Evolutionary conservation across 148 eudicot species (phyloP), one percentile per base, ranked within the genome.

Genomic region (Cornus controversa): DNA sequence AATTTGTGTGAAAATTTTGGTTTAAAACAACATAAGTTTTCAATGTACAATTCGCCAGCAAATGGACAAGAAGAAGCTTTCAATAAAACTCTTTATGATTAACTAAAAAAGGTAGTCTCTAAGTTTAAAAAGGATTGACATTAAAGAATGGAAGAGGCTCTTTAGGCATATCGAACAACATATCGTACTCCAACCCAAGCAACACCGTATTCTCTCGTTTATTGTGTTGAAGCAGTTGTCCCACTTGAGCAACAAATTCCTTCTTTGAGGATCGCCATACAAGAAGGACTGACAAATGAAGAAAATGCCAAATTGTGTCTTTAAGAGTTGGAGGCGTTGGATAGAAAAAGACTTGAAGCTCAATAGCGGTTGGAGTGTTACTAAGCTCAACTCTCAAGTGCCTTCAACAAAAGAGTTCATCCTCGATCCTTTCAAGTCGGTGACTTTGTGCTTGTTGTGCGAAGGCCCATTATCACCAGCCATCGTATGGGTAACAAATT

Each of bases 121-220:
- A 75, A n/a, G 25, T 34, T 27, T 15, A 75, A 28, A 40, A 63
- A 40, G 23, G 69, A 64, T 1, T 23, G 77, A 29, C 77, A 75
- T 23, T 27, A 75, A 16, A 29, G 69, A 6, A 29, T 29, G 1
- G 2, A 29, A 3, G 34, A 29, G 3, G 34, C 34, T 29, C 34
- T 29, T 29, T 29, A 3, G 34, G 34, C 34, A 29, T 29, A 29
- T 3, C 34, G 34, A 29, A 29, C 34, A 3, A 29, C 34, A 29
- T 29, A 29, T 29, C 34, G 34, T 29, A 29, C 34, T 3, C 34
- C 34, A 1, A 29, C 34, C 3, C 67, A 64, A 64, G 67, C 67
- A 64, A 64, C 23, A 8, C 67, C 67, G 1, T 64, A 3, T 64
- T 16, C 67, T 0, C 25, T 64, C 1, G 67, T 64, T 1, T 64